A percentile compares a stretch with the other conserved stretches of the same genome.
Evolutionary conservation across 1,139 yeast genomes (phyloP).

Genomic region (Yamadazyma siamensis): DNA sequence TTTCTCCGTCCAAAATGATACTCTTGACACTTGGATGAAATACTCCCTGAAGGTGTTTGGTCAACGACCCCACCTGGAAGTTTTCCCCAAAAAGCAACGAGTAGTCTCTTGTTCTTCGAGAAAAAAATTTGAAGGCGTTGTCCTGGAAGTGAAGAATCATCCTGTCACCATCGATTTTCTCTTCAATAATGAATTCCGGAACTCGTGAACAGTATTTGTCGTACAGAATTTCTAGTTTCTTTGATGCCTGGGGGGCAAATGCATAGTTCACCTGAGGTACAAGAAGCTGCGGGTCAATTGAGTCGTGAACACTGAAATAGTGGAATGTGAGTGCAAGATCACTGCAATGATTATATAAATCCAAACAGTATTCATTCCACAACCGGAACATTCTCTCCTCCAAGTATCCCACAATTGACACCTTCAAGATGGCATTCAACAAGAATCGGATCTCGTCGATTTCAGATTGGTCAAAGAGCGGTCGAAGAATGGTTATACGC

Average conservation of each 20-base stretch:
- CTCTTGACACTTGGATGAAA: slow-evolving; percentile 39
- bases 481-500: slow-evolving; percentile 40
- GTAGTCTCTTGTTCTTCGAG: slow-evolving; percentile 72
- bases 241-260: slow-evolving; percentile 71
- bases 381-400: slow-evolving; percentile 58
- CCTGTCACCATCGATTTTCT: slow-evolving; percentile 92
- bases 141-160: slow-evolving; percentile 63
- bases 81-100: slow-evolving; percentile 71
- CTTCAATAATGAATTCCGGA: slow-evolving; percentile 67
- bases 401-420: slow-evolving; percentile 53
- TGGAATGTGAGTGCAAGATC: slow-evolving; percentile 61
- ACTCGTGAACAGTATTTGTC: slow-evolving; percentile 45
- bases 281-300: slow-evolving; percentile 41
- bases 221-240: slow-evolving; percentile 48
- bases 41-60: slow-evolving; percentile 48
- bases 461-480: slow-evolving; percentile 54
- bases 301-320: slow-evolving; percentile 30
- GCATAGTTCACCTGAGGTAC: slow-evolving; percentile 49
- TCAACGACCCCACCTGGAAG: slow-evolving; percentile 56
- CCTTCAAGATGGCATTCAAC: slow-evolving; percentile 62
- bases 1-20: slow-evolving; percentile 85
- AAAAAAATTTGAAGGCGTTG: slow-evolving; percentile 52
- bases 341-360: slow-evolving; percentile 64
- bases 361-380: slow-evolving; percentile 83
- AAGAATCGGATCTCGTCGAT: slow-evolving; percentile 70